Evolutionary conservation across 2,329 filamentous ascomycete species (phyloP).

Genomic region (Ophiostoma tasmaniense): DNA sequence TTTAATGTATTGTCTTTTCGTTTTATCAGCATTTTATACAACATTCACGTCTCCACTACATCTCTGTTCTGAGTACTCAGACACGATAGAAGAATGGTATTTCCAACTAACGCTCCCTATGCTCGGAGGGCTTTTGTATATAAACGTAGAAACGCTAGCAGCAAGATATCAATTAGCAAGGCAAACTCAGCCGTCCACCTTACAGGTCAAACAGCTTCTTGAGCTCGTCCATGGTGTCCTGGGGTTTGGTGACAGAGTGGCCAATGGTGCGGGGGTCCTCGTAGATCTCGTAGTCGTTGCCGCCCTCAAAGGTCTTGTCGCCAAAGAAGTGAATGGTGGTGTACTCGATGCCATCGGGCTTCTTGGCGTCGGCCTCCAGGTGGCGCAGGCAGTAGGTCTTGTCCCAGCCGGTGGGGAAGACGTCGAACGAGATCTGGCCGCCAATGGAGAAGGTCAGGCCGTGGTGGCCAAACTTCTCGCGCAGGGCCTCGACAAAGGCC

Average conservation of each 20-base stretch:
- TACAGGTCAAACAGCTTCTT: conserved; percentile 68
- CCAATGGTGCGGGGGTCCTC: conserved; percentile 72
- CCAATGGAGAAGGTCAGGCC: conserved; percentile 91
- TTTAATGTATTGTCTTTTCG: neutral
- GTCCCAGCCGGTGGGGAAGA: conserved; percentile 96
- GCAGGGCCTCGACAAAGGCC: conserved; percentile 66
- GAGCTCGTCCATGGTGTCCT: conserved; percentile 71
- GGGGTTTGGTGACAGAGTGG: conserved; percentile 71
- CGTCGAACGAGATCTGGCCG: conserved; percentile 95
- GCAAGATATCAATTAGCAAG: neutral
- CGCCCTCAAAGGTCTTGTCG: conserved; percentile 84
- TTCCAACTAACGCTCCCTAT: neutral
- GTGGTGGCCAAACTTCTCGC: conserved; percentile 72
- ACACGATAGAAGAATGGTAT: neutral
- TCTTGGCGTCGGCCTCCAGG: conserved; percentile 68
- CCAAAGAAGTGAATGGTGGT: conserved; percentile 95
- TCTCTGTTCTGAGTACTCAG: neutral
- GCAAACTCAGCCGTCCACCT: neutral
- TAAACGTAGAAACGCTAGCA: neutral
- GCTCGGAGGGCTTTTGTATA: neutral
- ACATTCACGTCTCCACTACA: too few relatives aligned
- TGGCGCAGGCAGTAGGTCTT: conserved; percentile 95
- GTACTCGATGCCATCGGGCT: conserved; percentile 64
- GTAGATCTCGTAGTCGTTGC: conserved; percentile 96
- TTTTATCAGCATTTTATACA: neutral